Evolutionary conservation across 495 filamentous ascomycete genomes (phyloP), one percentile per base, ranked within the genome.

Genomic region (Darksidea phi): DNA sequence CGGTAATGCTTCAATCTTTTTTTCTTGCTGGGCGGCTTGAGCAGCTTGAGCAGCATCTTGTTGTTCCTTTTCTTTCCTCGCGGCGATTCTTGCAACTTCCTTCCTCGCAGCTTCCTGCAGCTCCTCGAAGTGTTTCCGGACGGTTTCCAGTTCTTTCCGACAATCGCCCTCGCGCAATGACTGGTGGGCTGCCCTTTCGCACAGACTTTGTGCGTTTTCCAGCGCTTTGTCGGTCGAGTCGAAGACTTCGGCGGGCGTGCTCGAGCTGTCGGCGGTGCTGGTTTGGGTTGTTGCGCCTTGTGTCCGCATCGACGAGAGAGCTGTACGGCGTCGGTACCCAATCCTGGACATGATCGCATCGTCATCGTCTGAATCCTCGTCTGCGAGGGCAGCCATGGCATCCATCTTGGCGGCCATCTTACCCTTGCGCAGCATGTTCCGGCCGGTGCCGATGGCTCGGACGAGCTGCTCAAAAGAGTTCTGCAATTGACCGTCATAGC

Each of bases 401-500:
- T 80, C 79, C 46, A 86, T 79, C 63, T 79, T 84, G 28, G 82
- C 84, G 18, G 81, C 80, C 80, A 84, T 86, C 73, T 88, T 91
- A 52, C 84, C 89, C 69, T 89, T 90, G 51, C 91, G 85, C 62
- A 96, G 83, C 59, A 86, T 80, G 74, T 94, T 95, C 62, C 91
- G 79, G 38, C 87, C 85, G n/a, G 82, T 79, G 45, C 86, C 88
- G 46, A 96, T 87, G 56, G 86, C 82, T 58, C 88, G 88, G 48
- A 94, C 91, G 28, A 95, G 75, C 48, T 83, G 78, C 70, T 95
- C 91, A 58, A 96, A 89, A 6, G 83, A 79, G 34, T 83, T 81
- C 69, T 96, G 91, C 11, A 91, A 86, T 57, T 89, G 84, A 66
- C 88, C 88, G 70, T 96, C 91, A 72, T 95, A 96, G 71, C 91